These are phyloP conservation scores for Passiflora organensis DNA, from an alignment of 345 rosid genomes.

Conservation along the genomic window DNA sequence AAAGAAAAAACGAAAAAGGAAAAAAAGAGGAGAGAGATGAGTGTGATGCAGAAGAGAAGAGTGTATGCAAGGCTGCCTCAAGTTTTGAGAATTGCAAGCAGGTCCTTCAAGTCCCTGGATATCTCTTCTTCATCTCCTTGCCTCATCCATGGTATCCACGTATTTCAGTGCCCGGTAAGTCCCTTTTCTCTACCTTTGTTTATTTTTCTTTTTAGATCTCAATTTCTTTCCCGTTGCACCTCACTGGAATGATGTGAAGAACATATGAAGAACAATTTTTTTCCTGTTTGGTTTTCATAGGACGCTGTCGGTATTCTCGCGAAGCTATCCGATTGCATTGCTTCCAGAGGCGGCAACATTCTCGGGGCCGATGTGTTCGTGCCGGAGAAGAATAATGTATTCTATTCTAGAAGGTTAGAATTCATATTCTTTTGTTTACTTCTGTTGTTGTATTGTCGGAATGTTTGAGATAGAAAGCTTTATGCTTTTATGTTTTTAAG, in stretches of 20 bases:
- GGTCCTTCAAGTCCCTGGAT: constrained; percentile 46
- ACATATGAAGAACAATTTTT: constrained; percentile 1
- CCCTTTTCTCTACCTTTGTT: background rate
- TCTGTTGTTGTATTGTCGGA: too few relatives aligned
- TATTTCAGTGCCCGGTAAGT: constrained; percentile 87
- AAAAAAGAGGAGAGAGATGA: constrained; percentile 15
- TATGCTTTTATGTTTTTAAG: too few relatives aligned
- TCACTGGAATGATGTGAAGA: too few relatives aligned
- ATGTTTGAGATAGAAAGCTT: too few relatives aligned
- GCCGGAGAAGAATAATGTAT: constrained; percentile 65
- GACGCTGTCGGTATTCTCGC: constrained; percentile 91
- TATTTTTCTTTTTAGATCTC: background rate
- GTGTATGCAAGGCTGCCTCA: constrained; percentile 29
- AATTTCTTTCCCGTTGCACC: background rate
- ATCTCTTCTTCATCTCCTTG: constrained; percentile 42
- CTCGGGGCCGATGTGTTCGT: constrained; percentile 87
- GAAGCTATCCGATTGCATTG: constrained; percentile 81
- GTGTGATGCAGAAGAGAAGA: constrained; percentile 24
- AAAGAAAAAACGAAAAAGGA: too few relatives aligned
- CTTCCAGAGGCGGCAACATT: constrained; percentile 90
- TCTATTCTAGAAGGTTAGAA: constrained; percentile 93
- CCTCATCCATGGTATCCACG: constrained; percentile 74
- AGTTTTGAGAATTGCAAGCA: constrained; percentile 35
- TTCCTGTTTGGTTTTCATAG: constrained; percentile 22
- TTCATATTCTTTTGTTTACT: too few relatives aligned